Percentiles rank a stretch among this genome's conserved stretches.
Conservation (phyloP, 768 basidiomycete genomes). For the Boletus rex-veris region DNA sequence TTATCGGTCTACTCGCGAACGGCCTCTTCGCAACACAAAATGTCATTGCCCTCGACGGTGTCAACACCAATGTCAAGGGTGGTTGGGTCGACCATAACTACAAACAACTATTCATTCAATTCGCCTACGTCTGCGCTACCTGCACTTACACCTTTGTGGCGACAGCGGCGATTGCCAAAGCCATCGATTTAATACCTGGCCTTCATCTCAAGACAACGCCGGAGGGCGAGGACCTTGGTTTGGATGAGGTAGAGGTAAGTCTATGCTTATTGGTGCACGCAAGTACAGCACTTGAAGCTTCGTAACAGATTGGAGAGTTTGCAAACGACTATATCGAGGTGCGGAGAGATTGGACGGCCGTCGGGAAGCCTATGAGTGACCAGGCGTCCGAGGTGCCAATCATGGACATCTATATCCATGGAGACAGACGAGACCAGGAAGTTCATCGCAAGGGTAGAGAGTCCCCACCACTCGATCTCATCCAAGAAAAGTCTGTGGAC, state of each 20-base stretch:
- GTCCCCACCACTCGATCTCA: constrained; percentile 13
- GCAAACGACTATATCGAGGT: constrained; percentile 69
- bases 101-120: constrained; percentile 77
- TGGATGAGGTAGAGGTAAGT: constrained; percentile 70
- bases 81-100: constrained; percentile 77
- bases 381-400: constrained; percentile 6
- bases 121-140: constrained; percentile 59
- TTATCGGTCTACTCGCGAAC: constrained; percentile 69
- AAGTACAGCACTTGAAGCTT: not conserved
- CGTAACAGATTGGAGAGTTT: constrained; percentile 59
- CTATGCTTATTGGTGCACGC: not conserved
- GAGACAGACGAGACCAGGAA: constrained; percentile 37
- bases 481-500: constrained; percentile 13
- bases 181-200: constrained; percentile 54
- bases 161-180: constrained; percentile 59
- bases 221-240: constrained; percentile 58
- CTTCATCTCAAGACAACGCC: constrained; percentile 50
- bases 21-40: constrained; percentile 68
- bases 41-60: constrained; percentile 67
- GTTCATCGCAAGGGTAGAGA: constrained; percentile 4
- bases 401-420: constrained; percentile 20
- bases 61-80: constrained; percentile 49
- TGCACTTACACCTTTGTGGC: constrained; percentile 58
- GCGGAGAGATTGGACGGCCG: constrained; percentile 52
- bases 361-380: constrained; percentile 21